Percentiles rank a stretch among this genome's conserved stretches.
phyloP scores from a whole-genome alignment of 2,329 filamentous ascomycete genomes.

The Penicillium hesseltinei region DNA sequence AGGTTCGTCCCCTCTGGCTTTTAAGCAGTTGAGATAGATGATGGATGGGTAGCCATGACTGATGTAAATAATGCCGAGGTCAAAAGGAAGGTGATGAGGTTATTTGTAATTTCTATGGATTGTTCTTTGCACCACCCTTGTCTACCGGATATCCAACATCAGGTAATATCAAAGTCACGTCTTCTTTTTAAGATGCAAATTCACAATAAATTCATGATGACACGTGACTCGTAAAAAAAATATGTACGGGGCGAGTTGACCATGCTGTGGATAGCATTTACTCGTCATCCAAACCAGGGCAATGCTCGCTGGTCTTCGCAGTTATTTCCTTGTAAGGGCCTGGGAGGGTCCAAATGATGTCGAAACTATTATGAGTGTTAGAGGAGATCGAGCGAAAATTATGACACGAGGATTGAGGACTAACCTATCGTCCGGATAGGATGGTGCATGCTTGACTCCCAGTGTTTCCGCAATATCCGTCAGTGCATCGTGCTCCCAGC shows the following conservation, averaged over 20 bases:
- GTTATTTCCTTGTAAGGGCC: conserved; percentile 51
- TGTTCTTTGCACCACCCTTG: background rate
- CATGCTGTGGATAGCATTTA: background rate
- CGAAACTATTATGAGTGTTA: conserved; percentile 34
- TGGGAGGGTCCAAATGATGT: conserved; percentile 60
- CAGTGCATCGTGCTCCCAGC: conserved; percentile 59
- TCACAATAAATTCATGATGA: background rate
- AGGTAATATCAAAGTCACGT: background rate
- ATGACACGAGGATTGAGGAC: conserved; percentile 10
- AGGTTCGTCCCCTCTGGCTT: no score
- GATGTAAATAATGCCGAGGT: background rate
- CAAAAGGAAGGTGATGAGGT: background rate
- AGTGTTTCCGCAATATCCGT: conserved; percentile 53
- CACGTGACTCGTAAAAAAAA: background rate
- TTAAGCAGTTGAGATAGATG: no score
- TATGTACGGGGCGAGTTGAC: background rate
- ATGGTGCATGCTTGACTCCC: conserved; percentile 50
- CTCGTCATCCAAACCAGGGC: conserved; percentile 51
- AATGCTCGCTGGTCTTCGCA: conserved; percentile 50
- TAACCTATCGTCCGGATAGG: conserved; percentile 52
- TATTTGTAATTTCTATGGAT: background rate
- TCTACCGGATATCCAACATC: no score
- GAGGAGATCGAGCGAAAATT: background rate
- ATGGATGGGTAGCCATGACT: background rate
- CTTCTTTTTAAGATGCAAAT: background rate